A percentile compares a stretch with the other conserved stretches of the same genome.
phyloP scores from a whole-genome alignment of 148 eudicot genomes.

The Gaultheria prostrata region DNA sequence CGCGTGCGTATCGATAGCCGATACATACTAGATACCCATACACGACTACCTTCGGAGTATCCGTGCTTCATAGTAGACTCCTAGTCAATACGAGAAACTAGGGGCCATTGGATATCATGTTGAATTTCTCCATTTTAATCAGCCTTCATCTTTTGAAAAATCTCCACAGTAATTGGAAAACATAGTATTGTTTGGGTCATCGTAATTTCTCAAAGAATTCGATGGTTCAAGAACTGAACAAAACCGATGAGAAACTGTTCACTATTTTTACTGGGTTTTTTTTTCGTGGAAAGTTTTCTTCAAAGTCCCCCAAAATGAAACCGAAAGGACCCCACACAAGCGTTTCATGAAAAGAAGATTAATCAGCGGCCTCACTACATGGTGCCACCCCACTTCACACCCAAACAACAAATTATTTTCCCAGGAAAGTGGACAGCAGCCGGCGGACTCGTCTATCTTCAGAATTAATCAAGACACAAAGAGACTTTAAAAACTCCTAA shows the following conservation, averaged over 20 bases:
- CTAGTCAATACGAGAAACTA: not conserved
- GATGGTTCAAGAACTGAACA: not conserved
- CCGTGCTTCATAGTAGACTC: too few species aligned
- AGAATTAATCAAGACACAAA: conserved; percentile 27
- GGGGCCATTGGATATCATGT: not conserved
- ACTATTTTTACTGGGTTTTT: not conserved
- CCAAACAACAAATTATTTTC: conserved; percentile 55
- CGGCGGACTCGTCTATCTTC: conserved; percentile 60
- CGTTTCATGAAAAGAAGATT: not conserved
- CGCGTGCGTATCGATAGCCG: too few species aligned
- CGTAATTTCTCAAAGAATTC: not conserved
- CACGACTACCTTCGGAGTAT: too few species aligned
- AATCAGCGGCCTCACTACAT: not conserved
- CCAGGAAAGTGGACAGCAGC: conserved; percentile 77
- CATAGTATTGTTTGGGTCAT: not conserved
- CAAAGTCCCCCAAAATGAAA: not conserved
- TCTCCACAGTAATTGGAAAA: not conserved
- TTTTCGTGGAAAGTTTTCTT: not conserved
- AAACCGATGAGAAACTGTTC: not conserved
- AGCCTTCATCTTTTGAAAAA: not conserved
- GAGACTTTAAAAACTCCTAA: conserved; percentile 30
- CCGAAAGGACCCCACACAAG: not conserved
- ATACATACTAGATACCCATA: too few species aligned
- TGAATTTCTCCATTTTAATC: not conserved
- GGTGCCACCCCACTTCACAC: conserved; percentile 39